These are phyloP conservation scores for Stagonosporopsis cucurbitacearum DNA, from an alignment of 2,329 filamentous ascomycete genomes.

Conservation along the genomic window DNA sequence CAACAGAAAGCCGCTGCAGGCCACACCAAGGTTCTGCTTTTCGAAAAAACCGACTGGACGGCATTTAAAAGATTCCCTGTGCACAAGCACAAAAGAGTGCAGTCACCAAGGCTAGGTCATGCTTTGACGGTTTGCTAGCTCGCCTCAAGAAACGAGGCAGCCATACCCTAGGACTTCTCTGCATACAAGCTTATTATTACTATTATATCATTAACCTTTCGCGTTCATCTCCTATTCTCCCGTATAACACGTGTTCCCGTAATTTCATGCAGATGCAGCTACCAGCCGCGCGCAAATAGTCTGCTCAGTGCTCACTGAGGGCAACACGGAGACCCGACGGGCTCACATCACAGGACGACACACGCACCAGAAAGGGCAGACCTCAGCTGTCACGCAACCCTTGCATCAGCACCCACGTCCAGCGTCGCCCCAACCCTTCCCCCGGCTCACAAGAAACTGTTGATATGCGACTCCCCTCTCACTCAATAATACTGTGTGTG, in stretches of 20 bases:
- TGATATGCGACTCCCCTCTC: background rate
- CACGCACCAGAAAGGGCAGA: background rate
- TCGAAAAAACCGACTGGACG: background rate
- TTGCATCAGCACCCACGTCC: background rate
- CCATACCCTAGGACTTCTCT: background rate
- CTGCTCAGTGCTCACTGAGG: background rate
- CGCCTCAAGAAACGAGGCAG: background rate
- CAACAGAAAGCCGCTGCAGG: background rate
- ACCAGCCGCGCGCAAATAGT: conserved; percentile 5
- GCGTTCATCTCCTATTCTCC: background rate
- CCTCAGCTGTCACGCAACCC: background rate
- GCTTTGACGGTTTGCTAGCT: background rate
- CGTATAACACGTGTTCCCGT: background rate
- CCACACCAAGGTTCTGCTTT: background rate
- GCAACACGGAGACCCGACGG: conserved; percentile 2
- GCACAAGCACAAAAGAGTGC: background rate
- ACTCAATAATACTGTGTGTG: too few relatives aligned
- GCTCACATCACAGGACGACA: background rate
- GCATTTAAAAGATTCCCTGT: background rate
- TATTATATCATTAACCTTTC: too few relatives aligned
- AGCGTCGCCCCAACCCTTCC: background rate
- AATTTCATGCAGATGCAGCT: background rate
- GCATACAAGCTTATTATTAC: background rate
- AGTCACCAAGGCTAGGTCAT: background rate
- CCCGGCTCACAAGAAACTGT: background rate